Evolutionary conservation across 768 basidiomycete species (phyloP).

Genomic region (Tephrocybe sp.): DNA sequence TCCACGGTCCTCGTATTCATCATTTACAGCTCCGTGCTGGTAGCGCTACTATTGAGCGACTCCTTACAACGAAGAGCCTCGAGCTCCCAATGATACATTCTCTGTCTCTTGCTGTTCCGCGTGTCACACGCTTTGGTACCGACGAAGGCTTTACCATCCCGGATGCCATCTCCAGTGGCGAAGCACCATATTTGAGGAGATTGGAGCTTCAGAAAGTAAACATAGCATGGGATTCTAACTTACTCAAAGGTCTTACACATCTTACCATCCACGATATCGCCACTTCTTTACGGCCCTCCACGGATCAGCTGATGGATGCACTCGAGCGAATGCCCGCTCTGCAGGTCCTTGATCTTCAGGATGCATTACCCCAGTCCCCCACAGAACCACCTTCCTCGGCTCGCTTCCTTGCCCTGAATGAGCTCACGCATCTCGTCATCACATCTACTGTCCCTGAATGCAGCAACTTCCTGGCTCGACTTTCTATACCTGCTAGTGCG

Average conservation of each 20-base stretch:
- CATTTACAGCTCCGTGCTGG: constrained; percentile 29
- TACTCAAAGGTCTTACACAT: constrained; percentile 35
- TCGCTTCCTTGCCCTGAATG: constrained; percentile 21
- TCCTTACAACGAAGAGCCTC: constrained; percentile 22
- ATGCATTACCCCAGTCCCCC: constrained; percentile 30
- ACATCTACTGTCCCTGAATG: constrained; percentile 22
- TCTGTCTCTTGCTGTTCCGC: constrained; percentile 23
- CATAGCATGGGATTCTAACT: constrained; percentile 34
- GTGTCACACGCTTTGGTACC: constrained; percentile 18
- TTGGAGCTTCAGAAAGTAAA: constrained; percentile 35
- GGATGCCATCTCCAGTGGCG: constrained; percentile 26
- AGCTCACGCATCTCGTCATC: constrained; percentile 22
- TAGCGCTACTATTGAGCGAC: constrained; percentile 22
- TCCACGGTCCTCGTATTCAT: constrained; percentile 32
- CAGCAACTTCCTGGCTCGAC: constrained; percentile 22
- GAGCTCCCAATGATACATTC: constrained; percentile 33
- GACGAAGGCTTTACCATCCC: constrained; percentile 24
- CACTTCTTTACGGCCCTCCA: constrained; percentile 25
- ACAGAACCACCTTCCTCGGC: constrained; percentile 4
- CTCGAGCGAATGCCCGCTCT: constrained; percentile 35
- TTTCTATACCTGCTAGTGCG: constrained; percentile 20
- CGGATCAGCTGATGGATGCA: constrained; percentile 28
- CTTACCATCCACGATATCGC: constrained; percentile 33
- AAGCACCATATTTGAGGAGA: constrained; percentile 32
- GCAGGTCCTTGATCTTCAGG: constrained; percentile 32